Base-by-base conservation (phyloP, 257 asterid species). In the Lycium ferocissimum region DNA sequence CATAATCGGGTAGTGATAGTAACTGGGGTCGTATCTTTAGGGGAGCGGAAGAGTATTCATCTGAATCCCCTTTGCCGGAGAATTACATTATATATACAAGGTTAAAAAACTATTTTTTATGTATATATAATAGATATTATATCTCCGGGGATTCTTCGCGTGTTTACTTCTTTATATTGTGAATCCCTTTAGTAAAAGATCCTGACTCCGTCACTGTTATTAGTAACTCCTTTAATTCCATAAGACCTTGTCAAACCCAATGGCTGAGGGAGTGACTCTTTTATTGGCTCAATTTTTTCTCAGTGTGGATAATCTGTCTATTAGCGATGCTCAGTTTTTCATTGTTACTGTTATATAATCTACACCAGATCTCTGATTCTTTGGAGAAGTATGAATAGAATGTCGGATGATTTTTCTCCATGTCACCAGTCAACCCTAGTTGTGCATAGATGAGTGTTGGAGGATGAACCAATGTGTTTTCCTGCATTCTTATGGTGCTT, bases 381-480 rank as follows among this genome's bases (percentile, higher is more conserved):
- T 70, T 45, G 22, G 54, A 70, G 51, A 37, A 71, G 17, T 71
- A 56, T 18, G 56, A 71, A 56, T 40, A 71, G 79, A 71, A 40
- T 71, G 35, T 71, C 14, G 54, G 54, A 40, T 18, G 40, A 6
- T 35, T 18, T 17, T 71, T 56, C 18, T 71, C 56, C 79, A 3
- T 18, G 56, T 18, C 79, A 71, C 56, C 54, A 9, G 17, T 71
- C 56, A 71, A 7, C 56, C 78, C 9, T 70, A 22, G 26, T 70
- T 70, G 78, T 38, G 78, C 78, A 38, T 69, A 3, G 45, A 70
- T 70, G 79, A 49, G 11, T 70, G 35, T 71, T 71, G 79, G 79
- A 40, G 56, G 56, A 71, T 71, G 79, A 71, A 71, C 35, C 79
- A 8, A 40, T 35, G n/a, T 71, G 9, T 71, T 71, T 9, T 43